These are phyloP conservation scores for Penicillium taxi DNA, from an alignment of 495 filamentous ascomycete genomes.

Conservation along the genomic window DNA sequence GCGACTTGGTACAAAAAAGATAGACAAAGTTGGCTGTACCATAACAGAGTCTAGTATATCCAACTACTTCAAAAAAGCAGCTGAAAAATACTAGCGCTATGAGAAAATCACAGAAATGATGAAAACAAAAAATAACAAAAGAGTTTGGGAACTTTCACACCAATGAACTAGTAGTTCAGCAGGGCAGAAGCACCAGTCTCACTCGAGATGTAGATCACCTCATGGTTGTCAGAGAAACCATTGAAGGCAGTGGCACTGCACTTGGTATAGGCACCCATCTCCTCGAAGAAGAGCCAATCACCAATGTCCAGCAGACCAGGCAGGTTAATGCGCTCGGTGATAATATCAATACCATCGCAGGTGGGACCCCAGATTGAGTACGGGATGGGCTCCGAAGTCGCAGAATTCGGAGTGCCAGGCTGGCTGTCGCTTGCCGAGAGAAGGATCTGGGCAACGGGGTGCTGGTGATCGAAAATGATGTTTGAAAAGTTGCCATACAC, in stretches of 20 bases:
- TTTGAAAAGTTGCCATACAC: slow-evolving; percentile 97
- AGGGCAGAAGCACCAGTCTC: slow-evolving; percentile 79
- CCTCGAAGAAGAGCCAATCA: slow-evolving; percentile 97
- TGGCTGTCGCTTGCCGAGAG: slow-evolving; percentile 45
- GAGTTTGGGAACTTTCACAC: too few relatives aligned
- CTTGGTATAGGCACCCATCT: slow-evolving; percentile 98
- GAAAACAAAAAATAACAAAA: slow-evolving; percentile 3
- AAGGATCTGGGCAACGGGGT: slow-evolving; percentile 76
- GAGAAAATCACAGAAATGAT: background rate
- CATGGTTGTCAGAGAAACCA: slow-evolving; percentile 87
- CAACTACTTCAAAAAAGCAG: too few relatives aligned
- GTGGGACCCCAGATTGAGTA: slow-evolving; percentile 99
- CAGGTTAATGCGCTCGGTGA: slow-evolving; percentile 67
- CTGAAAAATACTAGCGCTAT: too few relatives aligned
- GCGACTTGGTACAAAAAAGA: too few relatives aligned
- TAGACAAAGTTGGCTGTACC: too few relatives aligned
- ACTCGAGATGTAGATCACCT: slow-evolving; percentile 88
- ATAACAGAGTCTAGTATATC: too few relatives aligned
- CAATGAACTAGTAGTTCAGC: slow-evolving; percentile 48
- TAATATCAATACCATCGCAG: slow-evolving; percentile 94
- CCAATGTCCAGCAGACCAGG: slow-evolving; percentile 70
- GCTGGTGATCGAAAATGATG: slow-evolving; percentile 98
- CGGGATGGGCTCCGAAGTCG: slow-evolving; percentile 37
- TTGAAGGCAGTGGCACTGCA: slow-evolving; percentile 98
- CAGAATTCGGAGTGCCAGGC: slow-evolving; percentile 41